phyloP scores from a whole-genome alignment of 2,329 filamentous ascomycete species.

The Capronia coronata region DNA sequence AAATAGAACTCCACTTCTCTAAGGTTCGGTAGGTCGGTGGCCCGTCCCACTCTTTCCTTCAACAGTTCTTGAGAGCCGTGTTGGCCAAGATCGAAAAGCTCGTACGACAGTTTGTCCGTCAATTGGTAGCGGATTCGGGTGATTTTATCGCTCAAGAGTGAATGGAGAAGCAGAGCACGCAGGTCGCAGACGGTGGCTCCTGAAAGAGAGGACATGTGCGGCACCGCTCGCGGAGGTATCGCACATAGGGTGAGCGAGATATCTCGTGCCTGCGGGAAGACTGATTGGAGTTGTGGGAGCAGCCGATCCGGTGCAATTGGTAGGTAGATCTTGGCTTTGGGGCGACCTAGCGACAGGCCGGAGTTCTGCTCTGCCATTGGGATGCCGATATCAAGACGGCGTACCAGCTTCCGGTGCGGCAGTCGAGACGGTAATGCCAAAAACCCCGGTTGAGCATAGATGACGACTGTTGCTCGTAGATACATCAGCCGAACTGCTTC shows the following conservation, averaged over 20 bases:
- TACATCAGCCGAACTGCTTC: conserved; percentile 2
- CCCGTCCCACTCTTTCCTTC: not conserved
- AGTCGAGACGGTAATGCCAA: not conserved
- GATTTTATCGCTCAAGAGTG: conserved; percentile 2
- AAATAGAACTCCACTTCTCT: conserved; percentile 4
- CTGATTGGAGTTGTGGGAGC: not conserved
- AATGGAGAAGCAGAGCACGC: conserved; percentile 2
- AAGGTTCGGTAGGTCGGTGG: conserved; percentile 1
- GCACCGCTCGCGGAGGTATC: not conserved
- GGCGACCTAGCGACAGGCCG: not conserved
- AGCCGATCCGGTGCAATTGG: not conserved
- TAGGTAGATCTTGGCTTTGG: conserved; percentile 1
- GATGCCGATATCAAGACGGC: conserved; percentile 1
- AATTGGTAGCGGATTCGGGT: not conserved
- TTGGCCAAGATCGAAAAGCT: conserved; percentile 1
- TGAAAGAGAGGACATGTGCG: not conserved
- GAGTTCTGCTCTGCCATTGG: conserved; percentile 1
- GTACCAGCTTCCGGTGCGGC: not conserved
- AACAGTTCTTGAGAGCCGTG: not conserved
- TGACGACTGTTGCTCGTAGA: not conserved
- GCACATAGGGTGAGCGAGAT: conserved; percentile 1
- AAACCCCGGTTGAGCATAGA: not conserved
- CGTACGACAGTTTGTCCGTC: not conserved
- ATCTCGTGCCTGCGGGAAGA: conserved; percentile 1
- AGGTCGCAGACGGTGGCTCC: not conserved